Conservation (phyloP, 2,329 filamentous ascomycete species). For the Lachnellula subtilissima region DNA sequence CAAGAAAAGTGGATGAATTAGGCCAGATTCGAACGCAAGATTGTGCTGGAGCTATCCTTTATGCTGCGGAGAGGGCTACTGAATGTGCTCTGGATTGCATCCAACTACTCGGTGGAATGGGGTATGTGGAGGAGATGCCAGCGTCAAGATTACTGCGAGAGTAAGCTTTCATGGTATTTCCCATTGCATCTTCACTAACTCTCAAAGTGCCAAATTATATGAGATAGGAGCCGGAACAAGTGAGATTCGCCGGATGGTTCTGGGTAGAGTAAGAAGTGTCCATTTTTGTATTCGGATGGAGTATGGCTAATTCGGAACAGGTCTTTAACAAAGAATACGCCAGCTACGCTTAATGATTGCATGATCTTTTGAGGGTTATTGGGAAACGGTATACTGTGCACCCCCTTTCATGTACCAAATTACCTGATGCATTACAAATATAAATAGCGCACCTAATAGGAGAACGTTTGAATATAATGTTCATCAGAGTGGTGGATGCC, state of each 20-base stretch:
- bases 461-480: too few relatives aligned
- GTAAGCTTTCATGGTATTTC: slow-evolving; percentile 20
- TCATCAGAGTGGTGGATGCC: too few relatives aligned
- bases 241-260: slow-evolving; percentile 90
- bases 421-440: too few relatives aligned
- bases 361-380: not conserved
- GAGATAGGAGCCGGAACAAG: slow-evolving; percentile 97
- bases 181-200: slow-evolving; percentile 27
- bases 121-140: slow-evolving; percentile 92
- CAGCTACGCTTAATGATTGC: slow-evolving; percentile 17
- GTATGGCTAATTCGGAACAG: slow-evolving; percentile 7
- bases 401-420: too few relatives aligned
- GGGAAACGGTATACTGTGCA: too few relatives aligned
- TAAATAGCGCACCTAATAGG: too few relatives aligned
- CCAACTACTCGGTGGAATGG: slow-evolving; percentile 90
- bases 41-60: slow-evolving; percentile 89
- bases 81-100: slow-evolving; percentile 84
- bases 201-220: slow-evolving; percentile 67
- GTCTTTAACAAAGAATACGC: slow-evolving; percentile 32
- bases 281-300: not conserved
- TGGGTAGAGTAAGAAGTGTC: slow-evolving; percentile 48
- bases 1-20: slow-evolving; percentile 71
- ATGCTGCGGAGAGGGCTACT: slow-evolving; percentile 85
- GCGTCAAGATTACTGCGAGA: slow-evolving; percentile 77
- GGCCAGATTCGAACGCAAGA: slow-evolving; percentile 76